Evolutionary conservation across 495 filamentous ascomycete genomes (phyloP), one percentile per base, ranked within the genome.

Genomic region (Penicillium paradoxum): DNA sequence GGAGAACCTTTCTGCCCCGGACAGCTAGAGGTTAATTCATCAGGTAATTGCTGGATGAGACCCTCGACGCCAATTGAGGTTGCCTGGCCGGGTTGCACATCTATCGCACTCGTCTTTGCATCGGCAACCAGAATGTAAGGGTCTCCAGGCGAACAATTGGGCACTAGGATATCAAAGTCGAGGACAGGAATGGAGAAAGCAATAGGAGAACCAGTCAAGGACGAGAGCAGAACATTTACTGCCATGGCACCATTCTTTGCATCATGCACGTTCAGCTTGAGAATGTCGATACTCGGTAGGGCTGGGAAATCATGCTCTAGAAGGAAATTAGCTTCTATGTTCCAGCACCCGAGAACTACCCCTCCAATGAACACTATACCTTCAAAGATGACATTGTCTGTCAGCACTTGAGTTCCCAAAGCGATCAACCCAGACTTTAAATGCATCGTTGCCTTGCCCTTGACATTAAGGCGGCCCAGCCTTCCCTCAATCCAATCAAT

Each of bases 401-500:
- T 78, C 32, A 98, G 59, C 9, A 67, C 71, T 60, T 95, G 89
- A 27, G 76, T 82, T 36, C 91, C 90, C 9, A 97, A 74, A 46
- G 76, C 69, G 55, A 97, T 73, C 37, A 93, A 72, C 3, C 93
- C 91, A 25, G 89, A 85, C 68, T 85, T 89, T 9, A 97, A 60
- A 24, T 74, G 72, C 22, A 97, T 61, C 43, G 80, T 73, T 27
- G 88, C 83, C 62, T 80, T 85, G 11, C 87, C 91, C 44, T 81
- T 75, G 3, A 97, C 64, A 44, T 76, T 79, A 29, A 97, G 66
- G 44, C 74, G 71, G 2, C 79, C 79, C 44, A 98, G 66, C 46
- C 77, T 82, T 29, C 92, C 91, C 17, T 88, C 81, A 48, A 98
- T 59, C 84, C 89, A 98, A 65, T 96, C 89, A 56, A 90, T 84